Percentiles rank a stretch among this genome's conserved stretches.
phyloP scores from a whole-genome alignment of 192 early-diverging fungal species.

The Backusella macrospora region DNA sequence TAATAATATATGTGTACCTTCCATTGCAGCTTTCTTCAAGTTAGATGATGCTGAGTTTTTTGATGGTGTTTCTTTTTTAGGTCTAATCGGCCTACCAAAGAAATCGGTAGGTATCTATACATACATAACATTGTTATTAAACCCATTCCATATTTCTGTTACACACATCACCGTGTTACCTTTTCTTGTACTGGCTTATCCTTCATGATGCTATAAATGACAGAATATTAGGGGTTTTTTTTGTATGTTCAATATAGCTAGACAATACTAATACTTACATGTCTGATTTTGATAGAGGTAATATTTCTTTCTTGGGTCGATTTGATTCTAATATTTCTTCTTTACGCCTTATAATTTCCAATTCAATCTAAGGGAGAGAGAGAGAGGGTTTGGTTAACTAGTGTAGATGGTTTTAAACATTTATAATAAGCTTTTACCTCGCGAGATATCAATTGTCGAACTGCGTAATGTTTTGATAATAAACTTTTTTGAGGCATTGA shows the following conservation, averaged over 20 bases:
- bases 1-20: not conserved
- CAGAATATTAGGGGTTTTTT: not conserved
- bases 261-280: not conserved
- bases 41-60: not conserved
- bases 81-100: conserved; percentile 73
- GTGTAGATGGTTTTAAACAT: not conserved
- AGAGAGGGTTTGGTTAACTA: not conserved
- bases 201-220: not conserved
- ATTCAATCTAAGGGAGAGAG: conserved; percentile 55
- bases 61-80: conserved; percentile 23
- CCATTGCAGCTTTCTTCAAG: conserved; percentile 22
- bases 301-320: conserved; percentile 9
- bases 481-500: conserved; percentile 41
- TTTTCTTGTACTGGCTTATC: conserved; percentile 9
- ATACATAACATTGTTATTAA: not conserved
- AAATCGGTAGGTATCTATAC: conserved; percentile 62
- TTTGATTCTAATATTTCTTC: conserved; percentile 30
- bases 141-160: conserved; percentile 25
- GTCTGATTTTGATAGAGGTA: not conserved
- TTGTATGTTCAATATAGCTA: not conserved
- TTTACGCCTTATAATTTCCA: conserved; percentile 44
- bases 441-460: conserved; percentile 80
- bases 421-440: conserved; percentile 56
- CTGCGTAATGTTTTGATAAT: conserved; percentile 69
- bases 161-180: not conserved